These are phyloP conservation scores for Plasmodium fragile DNA, from an alignment of 169 alveolate species.

Conservation along the genomic window DNA sequence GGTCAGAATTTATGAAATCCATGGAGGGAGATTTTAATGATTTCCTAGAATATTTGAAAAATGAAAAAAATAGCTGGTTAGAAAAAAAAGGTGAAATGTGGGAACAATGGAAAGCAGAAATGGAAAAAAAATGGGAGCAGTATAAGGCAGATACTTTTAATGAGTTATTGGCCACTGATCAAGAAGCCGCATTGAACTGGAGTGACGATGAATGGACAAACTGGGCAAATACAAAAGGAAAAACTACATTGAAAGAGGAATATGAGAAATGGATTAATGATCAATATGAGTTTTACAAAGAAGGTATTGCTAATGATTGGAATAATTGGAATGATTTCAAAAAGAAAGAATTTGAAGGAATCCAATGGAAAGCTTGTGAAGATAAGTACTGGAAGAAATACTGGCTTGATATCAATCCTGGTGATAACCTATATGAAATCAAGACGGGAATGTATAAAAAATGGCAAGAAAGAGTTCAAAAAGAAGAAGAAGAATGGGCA, in stretches of 20 bases:
- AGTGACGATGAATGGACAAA: background rate
- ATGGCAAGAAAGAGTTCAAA: background rate
- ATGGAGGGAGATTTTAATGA: background rate
- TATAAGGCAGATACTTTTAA: background rate
- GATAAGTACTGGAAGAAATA: background rate
- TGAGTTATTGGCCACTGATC: background rate
- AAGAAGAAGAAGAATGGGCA: background rate
- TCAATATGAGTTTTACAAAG: background rate
- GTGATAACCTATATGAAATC: too few species aligned
- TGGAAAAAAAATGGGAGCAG: background rate
- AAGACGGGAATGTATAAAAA: background rate
- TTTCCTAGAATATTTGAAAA: background rate
- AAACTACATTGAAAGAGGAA: background rate
- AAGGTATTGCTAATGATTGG: background rate
- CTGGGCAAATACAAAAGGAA: background rate
- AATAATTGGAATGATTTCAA: background rate
- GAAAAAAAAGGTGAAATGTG: background rate
- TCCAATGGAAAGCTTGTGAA: background rate
- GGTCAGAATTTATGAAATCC: background rate
- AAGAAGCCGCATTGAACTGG: background rate
- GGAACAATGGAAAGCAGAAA: background rate
- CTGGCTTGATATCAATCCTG: background rate
- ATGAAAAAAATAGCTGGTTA: background rate
- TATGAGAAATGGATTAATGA: background rate
- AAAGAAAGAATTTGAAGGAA: too few species aligned